A percentile compares a stretch with the other conserved stretches of the same genome.
These are phyloP conservation scores for Paraglomus occultum DNA, from an alignment of 192 early-diverging fungal species.

Conservation along the genomic window DNA sequence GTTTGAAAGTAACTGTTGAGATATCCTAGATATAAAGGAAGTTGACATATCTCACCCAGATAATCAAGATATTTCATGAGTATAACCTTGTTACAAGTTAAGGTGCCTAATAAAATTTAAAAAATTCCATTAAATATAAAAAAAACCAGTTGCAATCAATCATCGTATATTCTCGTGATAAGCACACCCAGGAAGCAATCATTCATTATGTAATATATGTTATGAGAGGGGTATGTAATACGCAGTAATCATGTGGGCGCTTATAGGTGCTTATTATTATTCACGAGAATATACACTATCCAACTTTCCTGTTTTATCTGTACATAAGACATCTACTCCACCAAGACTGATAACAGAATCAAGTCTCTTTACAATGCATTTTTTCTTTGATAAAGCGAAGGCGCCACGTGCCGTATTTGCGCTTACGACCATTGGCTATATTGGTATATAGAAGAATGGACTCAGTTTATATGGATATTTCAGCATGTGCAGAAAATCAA, in stretches of 20 bases:
- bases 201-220: no score
- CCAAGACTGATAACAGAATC: conserved; percentile 50
- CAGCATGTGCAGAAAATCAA: neutral
- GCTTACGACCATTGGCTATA: conserved; percentile 47
- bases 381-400: conserved; percentile 40
- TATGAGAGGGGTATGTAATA: no score
- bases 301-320: conserved; percentile 43
- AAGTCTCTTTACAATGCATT: conserved; percentile 48
- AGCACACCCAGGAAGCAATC: no score
- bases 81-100: conserved; percentile 47
- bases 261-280: no score
- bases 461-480: neutral
- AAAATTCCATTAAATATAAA: neutral
- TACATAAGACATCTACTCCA: conserved; percentile 47
- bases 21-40: conserved; percentile 38
- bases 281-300: no score
- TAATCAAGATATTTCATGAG: conserved; percentile 37
- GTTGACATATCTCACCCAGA: conserved; percentile 27
- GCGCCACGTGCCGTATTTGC: conserved; percentile 52
- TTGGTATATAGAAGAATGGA: neutral
- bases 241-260: no score
- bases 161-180: no score
- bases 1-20: conserved; percentile 48
- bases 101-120: conserved; percentile 28
- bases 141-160: neutral